These are phyloP conservation scores for Gilbertella persicaria DNA, from an alignment of 371 early-diverging fungal genomes.

Conservation along the genomic window DNA sequence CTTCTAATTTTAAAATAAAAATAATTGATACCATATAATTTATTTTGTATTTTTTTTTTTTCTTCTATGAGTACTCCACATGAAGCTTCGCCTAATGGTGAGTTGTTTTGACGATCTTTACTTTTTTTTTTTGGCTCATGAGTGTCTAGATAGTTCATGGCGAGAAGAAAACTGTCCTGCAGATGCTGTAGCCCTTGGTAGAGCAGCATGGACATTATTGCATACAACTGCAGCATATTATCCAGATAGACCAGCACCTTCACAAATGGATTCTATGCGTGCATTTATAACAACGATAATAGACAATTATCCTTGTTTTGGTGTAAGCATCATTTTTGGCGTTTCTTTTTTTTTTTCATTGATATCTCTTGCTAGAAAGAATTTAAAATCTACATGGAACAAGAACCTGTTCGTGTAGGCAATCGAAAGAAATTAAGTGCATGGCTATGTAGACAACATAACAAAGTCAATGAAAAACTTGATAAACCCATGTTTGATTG, in stretches of 20 bases:
- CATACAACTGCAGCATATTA: constrained; percentile 99
- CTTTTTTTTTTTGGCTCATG: too few species aligned
- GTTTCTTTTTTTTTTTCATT: neutral
- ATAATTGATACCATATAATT: too few species aligned
- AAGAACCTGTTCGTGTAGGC: constrained; percentile 80
- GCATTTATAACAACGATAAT: constrained; percentile 76
- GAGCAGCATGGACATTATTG: constrained; percentile 96
- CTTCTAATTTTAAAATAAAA: neutral
- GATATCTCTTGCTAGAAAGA: constrained; percentile 45
- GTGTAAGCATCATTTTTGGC: constrained; percentile 1
- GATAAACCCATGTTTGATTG: constrained; percentile 94
- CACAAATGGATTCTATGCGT: constrained; percentile 77
- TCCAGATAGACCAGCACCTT: constrained; percentile 81
- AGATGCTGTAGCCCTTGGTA: constrained; percentile 80
- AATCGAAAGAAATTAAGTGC: constrained; percentile 65
- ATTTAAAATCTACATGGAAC: constrained; percentile 62
- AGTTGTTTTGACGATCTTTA: too few species aligned
- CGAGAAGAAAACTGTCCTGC: constrained; percentile 73
- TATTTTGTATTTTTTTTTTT: too few species aligned
- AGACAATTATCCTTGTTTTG: constrained; percentile 91
- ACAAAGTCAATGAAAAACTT: constrained; percentile 90
- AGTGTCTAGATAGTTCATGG: constrained; percentile 6
- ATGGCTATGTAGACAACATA: constrained; percentile 95
- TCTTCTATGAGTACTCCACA: too few species aligned
- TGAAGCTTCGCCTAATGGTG: too few species aligned